Conservation (phyloP, 2,329 filamentous ascomycete species). For the Colletotrichum filicis region DNA sequence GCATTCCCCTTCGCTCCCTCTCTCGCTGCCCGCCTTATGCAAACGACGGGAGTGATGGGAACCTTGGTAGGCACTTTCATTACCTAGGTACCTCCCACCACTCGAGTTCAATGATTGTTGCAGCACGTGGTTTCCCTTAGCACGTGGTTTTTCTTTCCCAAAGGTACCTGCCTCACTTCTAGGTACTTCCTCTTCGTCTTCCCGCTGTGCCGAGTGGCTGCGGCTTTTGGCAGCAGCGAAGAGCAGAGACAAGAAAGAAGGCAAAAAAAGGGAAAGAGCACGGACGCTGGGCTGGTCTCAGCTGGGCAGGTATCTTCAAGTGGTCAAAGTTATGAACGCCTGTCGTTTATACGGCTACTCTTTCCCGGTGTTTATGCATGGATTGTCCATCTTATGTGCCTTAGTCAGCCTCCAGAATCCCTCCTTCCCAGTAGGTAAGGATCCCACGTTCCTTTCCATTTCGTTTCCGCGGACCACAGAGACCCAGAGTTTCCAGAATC, state of each 20-base stretch:
- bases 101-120: background rate
- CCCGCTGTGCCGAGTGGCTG: background rate
- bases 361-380: background rate
- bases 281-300: background rate
- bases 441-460: background rate
- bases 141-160: background rate
- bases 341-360: background rate
- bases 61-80: too few relatives aligned
- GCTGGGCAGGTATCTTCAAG: slow-evolving; percentile 3
- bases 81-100: background rate
- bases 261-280: background rate
- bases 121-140: background rate
- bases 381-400: background rate
- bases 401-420: background rate
- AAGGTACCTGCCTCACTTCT: too few relatives aligned
- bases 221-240: background rate
- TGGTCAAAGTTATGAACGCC: slow-evolving; percentile 26
- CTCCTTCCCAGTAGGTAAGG: background rate
- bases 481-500: background rate
- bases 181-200: background rate
- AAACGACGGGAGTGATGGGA: too few relatives aligned
- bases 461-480: background rate
- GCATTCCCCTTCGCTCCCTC: background rate
- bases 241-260: background rate
- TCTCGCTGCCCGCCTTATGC: background rate